Evolutionary conservation across 2,329 filamentous ascomycete species (phyloP).

Genomic region (Taxawa tesnikishii): DNA sequence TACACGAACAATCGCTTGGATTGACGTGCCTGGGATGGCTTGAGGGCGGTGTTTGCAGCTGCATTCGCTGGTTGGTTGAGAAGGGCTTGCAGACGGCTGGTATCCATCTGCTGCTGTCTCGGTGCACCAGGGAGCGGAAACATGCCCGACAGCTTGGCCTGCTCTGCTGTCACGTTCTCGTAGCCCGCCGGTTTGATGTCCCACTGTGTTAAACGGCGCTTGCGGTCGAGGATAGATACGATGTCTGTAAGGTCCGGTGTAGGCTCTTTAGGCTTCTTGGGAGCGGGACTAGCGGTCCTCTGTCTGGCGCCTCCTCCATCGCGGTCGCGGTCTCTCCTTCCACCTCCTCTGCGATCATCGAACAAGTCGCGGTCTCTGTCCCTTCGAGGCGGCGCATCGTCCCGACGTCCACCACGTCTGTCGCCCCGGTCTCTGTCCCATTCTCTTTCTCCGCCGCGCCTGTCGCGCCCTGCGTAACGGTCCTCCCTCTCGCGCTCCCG

Average conservation of each 20-base stretch:
- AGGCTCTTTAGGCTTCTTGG: constrained; percentile 82
- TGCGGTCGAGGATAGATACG: constrained; percentile 69
- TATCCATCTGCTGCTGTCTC: constrained; percentile 89
- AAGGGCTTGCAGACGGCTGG: constrained; percentile 84
- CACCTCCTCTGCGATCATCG: constrained; percentile 11
- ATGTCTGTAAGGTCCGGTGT: constrained; percentile 89
- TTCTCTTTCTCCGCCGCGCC: constrained; percentile 43
- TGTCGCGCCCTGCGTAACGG: constrained; percentile 59
- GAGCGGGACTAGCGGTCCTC: constrained; percentile 66
- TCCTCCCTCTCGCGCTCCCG: constrained; percentile 90
- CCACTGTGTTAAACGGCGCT: constrained; percentile 93
- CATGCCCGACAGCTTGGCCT: constrained; percentile 97
- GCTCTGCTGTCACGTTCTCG: constrained; percentile 94
- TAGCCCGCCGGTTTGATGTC: constrained; percentile 98
- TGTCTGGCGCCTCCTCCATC: constrained; percentile 9
- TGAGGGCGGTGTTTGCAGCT: constrained; percentile 64
- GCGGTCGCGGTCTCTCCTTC: constrained; percentile 15
- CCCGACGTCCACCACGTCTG: constrained; percentile 16
- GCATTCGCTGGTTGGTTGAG: constrained; percentile 76
- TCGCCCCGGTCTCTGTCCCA: constrained; percentile 9
- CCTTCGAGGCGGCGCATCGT: constrained; percentile 16
- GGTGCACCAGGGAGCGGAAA: constrained; percentile 94
- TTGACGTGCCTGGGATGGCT: constrained; percentile 86
- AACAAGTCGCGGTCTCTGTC: constrained; percentile 35
- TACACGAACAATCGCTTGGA: constrained; percentile 82